Evolutionary conservation across 2,329 filamentous ascomycete species (phyloP), one percentile per base, ranked within the genome.

Genomic region (Juglanconis juglandina): DNA sequence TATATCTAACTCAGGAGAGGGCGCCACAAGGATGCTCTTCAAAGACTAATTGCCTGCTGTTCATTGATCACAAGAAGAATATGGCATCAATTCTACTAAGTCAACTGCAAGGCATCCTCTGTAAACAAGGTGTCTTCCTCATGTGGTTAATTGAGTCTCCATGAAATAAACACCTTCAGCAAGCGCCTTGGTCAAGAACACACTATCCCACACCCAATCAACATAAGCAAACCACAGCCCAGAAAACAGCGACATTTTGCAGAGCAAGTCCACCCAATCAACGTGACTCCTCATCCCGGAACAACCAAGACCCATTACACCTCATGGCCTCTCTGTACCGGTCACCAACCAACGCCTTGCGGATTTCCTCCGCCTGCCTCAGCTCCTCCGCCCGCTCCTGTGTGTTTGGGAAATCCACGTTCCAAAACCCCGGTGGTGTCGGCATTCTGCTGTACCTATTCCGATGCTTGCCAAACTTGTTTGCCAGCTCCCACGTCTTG

Each of bases 361-460:
- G 87, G 62, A 84, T 76, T 66, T 80, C 80, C n/a, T 79, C 80
- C 0, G 89, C 89, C 69, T 87, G 86, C 62, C 82, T 80, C 60
- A 83, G 83, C 67, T 94, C 86, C 56, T 80, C 77, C 66, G 84
- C 78, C 34, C 87, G 75, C 73, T 97, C 91, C 71, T 98, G 95
- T 1, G 95, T 97, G 33, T 79, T 86, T 1, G 94, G 93, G 71
- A 99, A 96, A 66, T 96, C 94, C 1, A 89, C 83, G 57, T 91
- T 82, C 95, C 95, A 99, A 71, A 91, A 98, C 0, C 92, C 93
- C 1, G 92, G 91, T 11, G 95, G 93, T 9, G 89, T 91, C 49
- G 77, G 80, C 64, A 84, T 81, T 54, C 92, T 83, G 62, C 87
- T 84, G 72, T 89, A 92, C 34, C 86, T 81, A 66, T 94, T 84